Percentiles rank a stretch among this genome's conserved stretches.
Evolutionary conservation across 2,329 filamentous ascomycete species (phyloP).

Genomic region (Neofusicoccum sp.): DNA sequence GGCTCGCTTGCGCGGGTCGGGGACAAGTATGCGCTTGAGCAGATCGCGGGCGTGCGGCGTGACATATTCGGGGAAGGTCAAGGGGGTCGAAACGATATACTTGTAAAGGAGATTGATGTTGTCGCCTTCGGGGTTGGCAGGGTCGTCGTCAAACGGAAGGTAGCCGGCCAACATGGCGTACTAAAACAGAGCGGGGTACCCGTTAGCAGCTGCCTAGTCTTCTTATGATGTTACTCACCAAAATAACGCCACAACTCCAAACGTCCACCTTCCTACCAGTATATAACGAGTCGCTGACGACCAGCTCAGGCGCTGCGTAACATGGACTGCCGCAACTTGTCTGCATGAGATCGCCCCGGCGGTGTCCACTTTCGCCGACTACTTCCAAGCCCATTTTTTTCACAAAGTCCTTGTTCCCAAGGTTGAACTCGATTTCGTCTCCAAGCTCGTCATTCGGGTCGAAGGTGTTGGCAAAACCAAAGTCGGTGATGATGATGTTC

Average conservation of each 20-base stretch:
- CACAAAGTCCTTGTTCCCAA: conserved; percentile 85
- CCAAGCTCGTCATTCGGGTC: conserved; percentile 83
- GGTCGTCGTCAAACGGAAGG: conserved; percentile 96
- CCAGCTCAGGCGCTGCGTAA: conserved; percentile 94
- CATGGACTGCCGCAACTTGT: conserved; percentile 98
- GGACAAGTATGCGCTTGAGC: conserved; percentile 88
- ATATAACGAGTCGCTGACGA: conserved; percentile 96
- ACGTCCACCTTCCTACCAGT: conserved; percentile 98
- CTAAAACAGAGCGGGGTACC: conserved; percentile 49
- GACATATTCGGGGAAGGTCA: conserved; percentile 98
- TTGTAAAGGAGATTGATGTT: conserved; percentile 99
- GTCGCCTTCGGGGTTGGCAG: conserved; percentile 96
- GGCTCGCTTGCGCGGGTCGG: conserved; percentile 90
- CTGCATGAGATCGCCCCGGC: conserved; percentile 95
- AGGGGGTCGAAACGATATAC: conserved; percentile 95
- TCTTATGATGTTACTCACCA: conserved; percentile 64
- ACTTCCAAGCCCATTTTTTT: conserved; percentile 85
- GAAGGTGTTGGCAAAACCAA: conserved; percentile 98
- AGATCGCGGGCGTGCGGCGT: conserved; percentile 94
- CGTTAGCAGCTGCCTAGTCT: conserved; percentile 5
- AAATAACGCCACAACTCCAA: conserved; percentile 97
- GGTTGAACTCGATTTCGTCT: conserved; percentile 85
- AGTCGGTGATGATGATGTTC: conserved; percentile 99
- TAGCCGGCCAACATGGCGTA: conserved; percentile 99
- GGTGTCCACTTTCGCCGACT: conserved; percentile 70